Evolutionary conservation across 805 yeast genomes (phyloP).

Genomic region (Wickerhamomyces alni): DNA sequence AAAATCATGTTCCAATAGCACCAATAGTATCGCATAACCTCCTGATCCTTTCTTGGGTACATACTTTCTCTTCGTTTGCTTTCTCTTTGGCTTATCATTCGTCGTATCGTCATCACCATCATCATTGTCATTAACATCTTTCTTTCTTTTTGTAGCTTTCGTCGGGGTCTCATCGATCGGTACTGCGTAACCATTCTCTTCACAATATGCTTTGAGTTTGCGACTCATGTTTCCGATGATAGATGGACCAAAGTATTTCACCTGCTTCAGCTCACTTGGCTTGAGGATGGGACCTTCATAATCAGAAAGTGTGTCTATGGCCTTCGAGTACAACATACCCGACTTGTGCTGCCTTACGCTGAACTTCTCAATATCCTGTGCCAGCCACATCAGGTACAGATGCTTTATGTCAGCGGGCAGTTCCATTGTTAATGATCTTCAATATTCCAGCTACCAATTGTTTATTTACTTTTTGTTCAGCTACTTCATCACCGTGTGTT

Average conservation of each 20-base stretch:
- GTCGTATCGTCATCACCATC: slow-evolving; percentile 10
- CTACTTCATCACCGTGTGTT: no score
- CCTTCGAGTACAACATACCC: slow-evolving; percentile 48
- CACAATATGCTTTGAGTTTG: slow-evolving; percentile 48
- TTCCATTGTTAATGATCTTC: slow-evolving; percentile 26
- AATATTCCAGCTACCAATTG: no score
- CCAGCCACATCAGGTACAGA: slow-evolving; percentile 53
- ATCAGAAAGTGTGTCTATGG: slow-evolving; percentile 44
- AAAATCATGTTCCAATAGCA: slow-evolving; percentile 44
- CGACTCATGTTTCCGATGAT: slow-evolving; percentile 46
- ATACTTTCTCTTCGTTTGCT: slow-evolving; percentile 34
- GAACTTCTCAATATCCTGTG: slow-evolving; percentile 42
- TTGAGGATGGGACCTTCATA: slow-evolving; percentile 40
- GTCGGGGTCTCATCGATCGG: slow-evolving; percentile 30
- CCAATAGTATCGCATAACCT: slow-evolving; percentile 73
- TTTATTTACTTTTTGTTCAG: no score
- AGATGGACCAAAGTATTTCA: slow-evolving; percentile 70
- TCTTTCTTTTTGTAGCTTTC: neutral
- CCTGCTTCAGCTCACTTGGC: slow-evolving; percentile 51
- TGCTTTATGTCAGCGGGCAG: slow-evolving; percentile 43
- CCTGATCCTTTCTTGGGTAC: slow-evolving; percentile 77
- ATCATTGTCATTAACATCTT: slow-evolving; percentile 1
- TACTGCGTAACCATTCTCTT: slow-evolving; percentile 37
- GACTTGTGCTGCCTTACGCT: slow-evolving; percentile 44
- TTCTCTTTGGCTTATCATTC: slow-evolving; percentile 18